Conservation (phyloP, 345 rosid genomes). For the Angophora floribunda region DNA sequence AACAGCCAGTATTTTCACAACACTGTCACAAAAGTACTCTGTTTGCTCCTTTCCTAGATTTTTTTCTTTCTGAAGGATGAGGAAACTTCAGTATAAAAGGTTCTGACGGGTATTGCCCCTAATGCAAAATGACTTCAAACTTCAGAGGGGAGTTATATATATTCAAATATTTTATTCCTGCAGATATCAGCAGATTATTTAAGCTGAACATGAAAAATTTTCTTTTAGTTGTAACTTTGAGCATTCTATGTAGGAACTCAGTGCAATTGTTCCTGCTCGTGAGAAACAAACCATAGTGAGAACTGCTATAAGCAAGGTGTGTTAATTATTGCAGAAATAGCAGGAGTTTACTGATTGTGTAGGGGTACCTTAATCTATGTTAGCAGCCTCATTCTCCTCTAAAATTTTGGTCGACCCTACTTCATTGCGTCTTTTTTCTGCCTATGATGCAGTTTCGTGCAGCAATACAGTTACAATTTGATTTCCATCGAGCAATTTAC, state of each 20-base stretch:
- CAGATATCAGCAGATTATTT: neutral
- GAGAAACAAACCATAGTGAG: slow-evolving; percentile 87
- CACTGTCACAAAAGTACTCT: neutral
- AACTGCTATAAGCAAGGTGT: slow-evolving; percentile 96
- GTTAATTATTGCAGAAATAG: neutral
- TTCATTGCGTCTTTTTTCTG: neutral
- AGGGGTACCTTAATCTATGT: neutral
- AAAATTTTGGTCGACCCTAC: neutral
- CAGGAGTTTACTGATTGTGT: neutral
- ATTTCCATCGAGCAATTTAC: slow-evolving; percentile 96
- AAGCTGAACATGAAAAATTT: neutral
- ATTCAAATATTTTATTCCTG: neutral
- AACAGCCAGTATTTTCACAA: neutral
- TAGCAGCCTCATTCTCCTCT: neutral
- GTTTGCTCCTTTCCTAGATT: neutral
- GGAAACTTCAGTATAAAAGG: neutral
- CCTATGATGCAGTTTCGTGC: slow-evolving; percentile 71
- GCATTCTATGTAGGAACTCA: slow-evolving; percentile 60
- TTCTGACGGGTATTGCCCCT: neutral
- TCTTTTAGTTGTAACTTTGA: neutral
- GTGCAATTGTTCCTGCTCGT: slow-evolving; percentile 92
- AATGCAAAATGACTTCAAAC: neutral
- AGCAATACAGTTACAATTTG: slow-evolving; percentile 90
- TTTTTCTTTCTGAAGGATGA: neutral
- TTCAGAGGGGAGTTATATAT: neutral